Percentiles rank a stretch among this genome's conserved stretches.
Evolutionary conservation across 2,329 filamentous ascomycete species (phyloP).

Genomic region (Calonectria henricotiae): DNA sequence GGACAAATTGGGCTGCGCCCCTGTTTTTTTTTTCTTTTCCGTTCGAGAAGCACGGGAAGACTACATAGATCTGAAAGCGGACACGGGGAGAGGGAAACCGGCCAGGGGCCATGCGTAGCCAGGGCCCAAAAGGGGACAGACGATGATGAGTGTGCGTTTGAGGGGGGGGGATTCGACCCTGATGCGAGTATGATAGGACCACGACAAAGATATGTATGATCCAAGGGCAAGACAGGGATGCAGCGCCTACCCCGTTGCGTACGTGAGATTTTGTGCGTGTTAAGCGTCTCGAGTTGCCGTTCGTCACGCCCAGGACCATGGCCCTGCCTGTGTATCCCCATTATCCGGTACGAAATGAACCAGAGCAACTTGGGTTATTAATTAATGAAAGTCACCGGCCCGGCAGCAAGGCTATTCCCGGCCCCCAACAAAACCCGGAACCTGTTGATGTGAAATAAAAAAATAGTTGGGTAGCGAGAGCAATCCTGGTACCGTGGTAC

Average conservation of each 20-base stretch:
- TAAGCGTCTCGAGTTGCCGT: background rate
- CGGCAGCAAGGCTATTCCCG: constrained; percentile 40
- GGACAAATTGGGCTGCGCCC: constrained; percentile 14
- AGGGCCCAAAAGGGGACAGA: constrained; percentile 24
- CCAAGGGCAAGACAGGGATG: constrained; percentile 1
- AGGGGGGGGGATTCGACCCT: background rate
- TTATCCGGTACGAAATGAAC: constrained; percentile 4
- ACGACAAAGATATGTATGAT: too few relatives aligned
- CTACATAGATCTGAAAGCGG: constrained; percentile 35
- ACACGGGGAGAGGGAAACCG: constrained; percentile 17
- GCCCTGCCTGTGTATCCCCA: background rate
- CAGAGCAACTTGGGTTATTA: constrained; percentile 10
- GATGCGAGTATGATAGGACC: constrained; percentile 15
- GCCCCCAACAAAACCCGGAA: constrained; percentile 38
- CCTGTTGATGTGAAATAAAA: constrained; percentile 24
- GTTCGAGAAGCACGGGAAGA: constrained; percentile 37
- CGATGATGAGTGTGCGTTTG: constrained; percentile 5
- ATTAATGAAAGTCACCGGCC: constrained; percentile 31
- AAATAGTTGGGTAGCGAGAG: background rate
- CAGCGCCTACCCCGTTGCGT: background rate
- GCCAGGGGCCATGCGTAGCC: constrained; percentile 29
- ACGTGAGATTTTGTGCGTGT: constrained; percentile 15
- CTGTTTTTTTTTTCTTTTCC: constrained; percentile 17
- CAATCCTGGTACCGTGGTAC: constrained; percentile 13
- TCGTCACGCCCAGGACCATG: background rate